Conservation (phyloP, 2,329 filamentous ascomycete genomes). For the Orbilia ellipsospora region DNA sequence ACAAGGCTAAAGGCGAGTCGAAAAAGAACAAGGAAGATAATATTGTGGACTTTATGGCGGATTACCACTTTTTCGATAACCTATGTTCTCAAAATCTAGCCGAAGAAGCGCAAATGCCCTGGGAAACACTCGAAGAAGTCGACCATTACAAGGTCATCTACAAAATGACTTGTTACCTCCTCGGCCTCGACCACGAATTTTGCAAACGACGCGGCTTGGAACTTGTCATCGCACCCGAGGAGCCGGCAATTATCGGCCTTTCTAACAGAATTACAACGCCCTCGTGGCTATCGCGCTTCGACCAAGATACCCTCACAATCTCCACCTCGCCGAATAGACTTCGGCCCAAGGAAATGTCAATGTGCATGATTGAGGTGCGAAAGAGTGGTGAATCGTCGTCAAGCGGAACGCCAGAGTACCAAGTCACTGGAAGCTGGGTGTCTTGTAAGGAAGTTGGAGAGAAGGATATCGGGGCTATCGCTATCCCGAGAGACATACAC, state of each 20-base stretch:
- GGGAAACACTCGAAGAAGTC: slow-evolving; percentile 38
- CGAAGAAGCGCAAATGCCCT: slow-evolving; percentile 43
- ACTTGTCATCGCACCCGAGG: slow-evolving; percentile 47
- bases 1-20: slow-evolving; percentile 14
- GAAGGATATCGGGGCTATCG: slow-evolving; percentile 46
- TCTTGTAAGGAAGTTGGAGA: slow-evolving; percentile 32
- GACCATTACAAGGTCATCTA: slow-evolving; percentile 49
- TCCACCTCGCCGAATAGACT: slow-evolving; percentile 37
- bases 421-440: slow-evolving; percentile 50
- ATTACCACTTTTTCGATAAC: slow-evolving; percentile 52
- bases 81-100: slow-evolving; percentile 40
- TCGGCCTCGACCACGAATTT: slow-evolving; percentile 49
- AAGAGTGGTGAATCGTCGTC: slow-evolving; percentile 29
- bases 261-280: slow-evolving; percentile 49
- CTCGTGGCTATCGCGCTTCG: slow-evolving; percentile 46
- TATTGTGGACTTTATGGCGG: slow-evolving; percentile 34
- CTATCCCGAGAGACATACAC: slow-evolving; percentile 49
- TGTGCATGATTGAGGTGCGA: slow-evolving; percentile 48
- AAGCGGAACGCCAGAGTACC: slow-evolving; percentile 34
- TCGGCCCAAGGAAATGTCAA: slow-evolving; percentile 29
- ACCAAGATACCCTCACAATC: slow-evolving; percentile 40
- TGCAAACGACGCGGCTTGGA: slow-evolving; percentile 39
- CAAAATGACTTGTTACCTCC: slow-evolving; percentile 41
- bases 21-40: slow-evolving; percentile 19
- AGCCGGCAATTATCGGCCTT: slow-evolving; percentile 49